Evolutionary conservation across 768 basidiomycete genomes (phyloP).

Genomic region (Pleurotus citrinopileatus): DNA sequence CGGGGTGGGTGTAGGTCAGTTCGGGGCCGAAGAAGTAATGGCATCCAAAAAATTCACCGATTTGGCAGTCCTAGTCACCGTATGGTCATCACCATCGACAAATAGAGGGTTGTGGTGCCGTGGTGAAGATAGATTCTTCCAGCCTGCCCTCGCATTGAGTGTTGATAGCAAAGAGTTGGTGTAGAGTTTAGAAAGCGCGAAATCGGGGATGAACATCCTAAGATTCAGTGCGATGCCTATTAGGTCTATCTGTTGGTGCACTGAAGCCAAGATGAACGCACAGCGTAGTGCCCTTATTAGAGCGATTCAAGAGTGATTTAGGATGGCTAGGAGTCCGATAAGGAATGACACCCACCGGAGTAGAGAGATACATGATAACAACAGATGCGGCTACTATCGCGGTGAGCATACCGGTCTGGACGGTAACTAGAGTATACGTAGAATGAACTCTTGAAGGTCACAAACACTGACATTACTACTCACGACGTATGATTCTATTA

Average conservation of each 20-base stretch:
- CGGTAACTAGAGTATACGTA: not conserved
- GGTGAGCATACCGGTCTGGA: conserved; percentile 7
- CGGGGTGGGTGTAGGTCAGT: no score
- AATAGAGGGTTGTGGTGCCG: no score
- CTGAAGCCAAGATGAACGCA: not conserved
- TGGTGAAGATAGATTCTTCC: no score
- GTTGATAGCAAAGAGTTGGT: conserved; percentile 6
- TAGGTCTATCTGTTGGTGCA: no score
- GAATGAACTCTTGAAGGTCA: not conserved
- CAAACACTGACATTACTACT: no score
- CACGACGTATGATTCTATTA: not conserved
- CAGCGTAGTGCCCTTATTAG: conserved; percentile 1
- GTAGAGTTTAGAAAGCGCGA: conserved; percentile 5
- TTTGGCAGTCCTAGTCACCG: no score
- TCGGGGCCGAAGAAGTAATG: no score
- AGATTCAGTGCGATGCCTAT: no score
- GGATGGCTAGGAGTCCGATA: no score
- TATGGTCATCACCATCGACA: no score
- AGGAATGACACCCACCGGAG: not conserved
- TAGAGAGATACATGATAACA: not conserved
- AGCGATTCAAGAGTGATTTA: not conserved
- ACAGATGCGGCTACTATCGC: not conserved
- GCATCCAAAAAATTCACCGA: no score
- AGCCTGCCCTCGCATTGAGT: conserved; percentile 5
- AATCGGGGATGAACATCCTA: conserved; percentile 5